These are phyloP conservation scores for Bauhinia variegata DNA, from an alignment of 306 rosid genomes.

Conservation along the genomic window DNA sequence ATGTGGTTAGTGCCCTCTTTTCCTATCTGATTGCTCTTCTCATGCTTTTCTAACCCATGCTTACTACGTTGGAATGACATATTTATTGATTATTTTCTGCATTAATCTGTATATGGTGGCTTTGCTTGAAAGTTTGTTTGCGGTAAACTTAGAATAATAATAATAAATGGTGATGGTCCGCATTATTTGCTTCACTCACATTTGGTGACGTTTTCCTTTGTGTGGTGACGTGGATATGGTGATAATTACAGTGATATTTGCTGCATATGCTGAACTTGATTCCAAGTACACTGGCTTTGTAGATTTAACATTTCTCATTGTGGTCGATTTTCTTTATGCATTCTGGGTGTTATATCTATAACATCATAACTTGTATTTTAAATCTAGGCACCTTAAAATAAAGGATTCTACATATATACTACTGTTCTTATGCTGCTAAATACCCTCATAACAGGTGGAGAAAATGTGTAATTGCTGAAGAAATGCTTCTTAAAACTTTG, in stretches of 20 bases:
- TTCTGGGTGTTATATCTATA: background rate
- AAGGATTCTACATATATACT: slow-evolving; percentile 4
- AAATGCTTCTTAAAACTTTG: background rate
- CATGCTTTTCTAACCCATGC: slow-evolving; percentile 12
- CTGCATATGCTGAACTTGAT: background rate
- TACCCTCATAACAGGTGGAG: background rate
- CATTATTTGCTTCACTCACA: slow-evolving; percentile 5
- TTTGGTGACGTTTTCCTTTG: background rate
- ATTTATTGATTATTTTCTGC: slow-evolving; percentile 20
- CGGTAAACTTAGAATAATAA: slow-evolving; percentile 11
- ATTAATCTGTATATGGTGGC: slow-evolving; percentile 28
- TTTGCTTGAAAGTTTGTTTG: slow-evolving; percentile 19
- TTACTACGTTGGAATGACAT: slow-evolving; percentile 21
- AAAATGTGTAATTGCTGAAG: slow-evolving; percentile 12
- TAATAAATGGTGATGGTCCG: slow-evolving; percentile 13
- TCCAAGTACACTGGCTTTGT: background rate
- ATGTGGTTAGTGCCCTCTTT: slow-evolving; percentile 80
- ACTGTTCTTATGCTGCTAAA: slow-evolving; percentile 11
- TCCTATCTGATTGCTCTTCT: slow-evolving; percentile 4
- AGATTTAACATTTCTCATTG: background rate
- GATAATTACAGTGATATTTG: background rate
- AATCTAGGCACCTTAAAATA: slow-evolving; percentile 8
- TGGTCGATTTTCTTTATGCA: background rate
- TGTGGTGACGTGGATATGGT: background rate
- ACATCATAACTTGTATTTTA: background rate